Evolutionary conservation across 208 protist species (phyloP), one percentile per base, ranked within the genome.

Genomic region (Tritrichomonas foetus): DNA sequence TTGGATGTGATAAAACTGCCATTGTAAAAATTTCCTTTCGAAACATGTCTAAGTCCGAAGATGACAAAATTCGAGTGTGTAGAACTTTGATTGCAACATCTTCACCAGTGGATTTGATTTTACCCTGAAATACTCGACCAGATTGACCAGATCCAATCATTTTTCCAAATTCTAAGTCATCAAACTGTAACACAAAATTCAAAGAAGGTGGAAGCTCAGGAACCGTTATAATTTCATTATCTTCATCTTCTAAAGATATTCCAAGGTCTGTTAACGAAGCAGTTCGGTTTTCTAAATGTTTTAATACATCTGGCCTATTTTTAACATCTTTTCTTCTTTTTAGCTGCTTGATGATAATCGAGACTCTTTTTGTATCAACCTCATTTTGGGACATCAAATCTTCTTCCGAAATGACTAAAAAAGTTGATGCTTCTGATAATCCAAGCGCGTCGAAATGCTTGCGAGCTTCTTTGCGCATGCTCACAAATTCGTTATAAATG

Each of bases 121-220:
- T 33, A 33, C 78, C 78, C 5, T 57, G 44, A 16, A 89, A 3
- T 44, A 89, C 78, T 33, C 47, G 33, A 0, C 78, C 78, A 47
- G n/a, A 47, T 8, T 33, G 44, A 16, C 78, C 78, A 39, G 25
- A 44, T 0, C 78, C 78, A 30, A 89, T 89, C 57, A 47, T 20
- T 89, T 89, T 39, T 57, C 47, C 78, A 57, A 89, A 89, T 61
- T 89, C 78, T 11, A 89, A 39, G 30, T 89, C 78, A 47, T 89
- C 78, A 57, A 47, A 47, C 30, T 89, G 41, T 39, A 89, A 57
- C 0, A 89, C 20, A 33, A 89, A 50, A 89, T 89, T 89, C 39
- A 89, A 39, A 8, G 78, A 61, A 9, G 44, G 14, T 39, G 78
- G 78, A 3, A 89, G 30, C 8, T 89, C 78, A 27, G 47, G 47